Evolutionary conservation across 176 grass and related monocot genomes (phyloP).

Genomic region (Carex scoparia): DNA sequence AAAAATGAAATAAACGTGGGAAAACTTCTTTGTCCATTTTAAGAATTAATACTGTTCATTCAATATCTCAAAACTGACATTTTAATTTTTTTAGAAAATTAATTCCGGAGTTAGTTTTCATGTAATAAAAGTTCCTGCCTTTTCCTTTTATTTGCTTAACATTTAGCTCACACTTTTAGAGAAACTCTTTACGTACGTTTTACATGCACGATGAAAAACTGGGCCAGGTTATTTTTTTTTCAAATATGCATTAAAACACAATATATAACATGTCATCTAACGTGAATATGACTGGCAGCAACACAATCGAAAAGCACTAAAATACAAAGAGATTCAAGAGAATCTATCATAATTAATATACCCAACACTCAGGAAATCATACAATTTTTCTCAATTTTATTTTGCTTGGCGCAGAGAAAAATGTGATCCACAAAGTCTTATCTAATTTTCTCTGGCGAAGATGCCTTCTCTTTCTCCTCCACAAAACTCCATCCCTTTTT

Average conservation of each 20-base stretch:
- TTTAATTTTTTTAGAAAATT: neutral
- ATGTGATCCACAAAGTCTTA: constrained; percentile 43
- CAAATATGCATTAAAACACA: neutral
- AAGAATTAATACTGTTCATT: neutral
- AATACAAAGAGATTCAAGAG: constrained; percentile 3
- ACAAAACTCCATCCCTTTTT: constrained; percentile 29
- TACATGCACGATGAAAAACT: neutral
- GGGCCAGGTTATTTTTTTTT: neutral
- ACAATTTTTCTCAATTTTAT: neutral
- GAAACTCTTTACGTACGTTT: neutral
- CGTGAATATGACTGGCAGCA: neutral
- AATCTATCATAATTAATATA: constrained; percentile 7
- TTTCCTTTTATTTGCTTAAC: neutral
- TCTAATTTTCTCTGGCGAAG: constrained; percentile 55
- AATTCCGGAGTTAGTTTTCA: neutral
- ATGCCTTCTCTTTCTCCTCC: constrained; percentile 41
- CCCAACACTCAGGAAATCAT: neutral
- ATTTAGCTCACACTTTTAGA: neutral
- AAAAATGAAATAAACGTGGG: too few species aligned
- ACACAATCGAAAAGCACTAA: neutral
- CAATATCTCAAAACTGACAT: neutral
- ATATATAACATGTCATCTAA: neutral
- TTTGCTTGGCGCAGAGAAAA: constrained; percentile 24
- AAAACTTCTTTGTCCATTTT: neutral
- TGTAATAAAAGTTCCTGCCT: neutral